These are phyloP conservation scores for Boletus subparvulus DNA, from an alignment of 768 basidiomycete species.

Conservation along the genomic window DNA sequence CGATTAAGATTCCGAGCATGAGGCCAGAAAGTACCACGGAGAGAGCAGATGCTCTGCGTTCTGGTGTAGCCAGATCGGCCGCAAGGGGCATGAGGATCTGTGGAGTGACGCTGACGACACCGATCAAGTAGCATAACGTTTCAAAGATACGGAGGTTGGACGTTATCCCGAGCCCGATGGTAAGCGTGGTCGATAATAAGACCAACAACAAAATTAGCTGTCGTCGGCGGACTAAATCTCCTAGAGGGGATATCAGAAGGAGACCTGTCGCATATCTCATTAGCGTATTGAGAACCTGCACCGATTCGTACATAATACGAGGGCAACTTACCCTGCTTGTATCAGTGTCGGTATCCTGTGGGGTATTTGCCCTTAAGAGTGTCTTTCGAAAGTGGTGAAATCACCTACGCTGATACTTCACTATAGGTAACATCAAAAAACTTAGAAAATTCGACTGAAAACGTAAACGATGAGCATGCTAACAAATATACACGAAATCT, in stretches of 20 bases:
- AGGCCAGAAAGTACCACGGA: slow-evolving; percentile 70
- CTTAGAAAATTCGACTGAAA: slow-evolving; percentile 33
- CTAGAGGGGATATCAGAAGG: slow-evolving; percentile 74
- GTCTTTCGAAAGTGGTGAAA: not conserved
- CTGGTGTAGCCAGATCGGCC: slow-evolving; percentile 77
- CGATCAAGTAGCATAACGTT: slow-evolving; percentile 67
- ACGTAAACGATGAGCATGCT: not conserved
- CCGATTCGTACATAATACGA: not conserved
- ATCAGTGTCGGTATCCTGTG: slow-evolving; percentile 61
- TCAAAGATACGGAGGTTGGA: slow-evolving; percentile 60
- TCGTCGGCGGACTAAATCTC: slow-evolving; percentile 78
- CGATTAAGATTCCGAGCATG: slow-evolving; percentile 65
- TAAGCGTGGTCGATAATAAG: slow-evolving; percentile 52
- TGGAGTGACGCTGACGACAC: slow-evolving; percentile 67
- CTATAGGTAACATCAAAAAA: slow-evolving; percentile 31
- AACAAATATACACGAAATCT: not conserved
- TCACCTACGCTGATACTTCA: slow-evolving; percentile 34
- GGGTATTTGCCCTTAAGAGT: slow-evolving; percentile 1
- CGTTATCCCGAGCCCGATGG: slow-evolving; percentile 72
- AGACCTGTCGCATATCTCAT: slow-evolving; percentile 69
- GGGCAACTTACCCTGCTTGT: slow-evolving; percentile 56
- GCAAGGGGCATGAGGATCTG: slow-evolving; percentile 75
- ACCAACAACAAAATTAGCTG: slow-evolving; percentile 64
- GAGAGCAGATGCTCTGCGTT: slow-evolving; percentile 70
- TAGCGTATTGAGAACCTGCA: not conserved